phyloP scores from a whole-genome alignment of 768 basidiomycete genomes.

The Trametes cingulata region DNA sequence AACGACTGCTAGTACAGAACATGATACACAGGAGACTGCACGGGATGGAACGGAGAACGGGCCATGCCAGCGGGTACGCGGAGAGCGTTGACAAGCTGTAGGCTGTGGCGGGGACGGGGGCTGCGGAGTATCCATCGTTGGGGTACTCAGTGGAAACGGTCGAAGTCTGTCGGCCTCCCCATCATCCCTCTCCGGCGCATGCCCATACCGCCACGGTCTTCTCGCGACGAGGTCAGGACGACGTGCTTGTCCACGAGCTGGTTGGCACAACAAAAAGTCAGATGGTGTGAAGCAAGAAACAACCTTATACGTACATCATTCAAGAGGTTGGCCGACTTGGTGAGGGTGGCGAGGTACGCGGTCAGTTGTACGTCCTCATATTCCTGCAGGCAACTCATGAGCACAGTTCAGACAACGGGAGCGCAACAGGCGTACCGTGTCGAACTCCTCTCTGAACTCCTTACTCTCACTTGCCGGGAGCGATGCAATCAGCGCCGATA shows the following conservation, averaged over 20 bases:
- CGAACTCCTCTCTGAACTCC: slow-evolving; percentile 85
- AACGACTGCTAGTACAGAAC: slow-evolving; percentile 18
- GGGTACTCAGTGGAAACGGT: slow-evolving; percentile 46
- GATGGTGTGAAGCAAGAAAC: slow-evolving; percentile 17
- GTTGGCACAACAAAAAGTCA: not conserved
- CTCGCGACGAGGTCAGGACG: slow-evolving; percentile 57
- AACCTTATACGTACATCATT: slow-evolving; percentile 95
- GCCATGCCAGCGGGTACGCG: not conserved
- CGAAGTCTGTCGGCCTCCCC: slow-evolving; percentile 51
- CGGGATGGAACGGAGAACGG: not conserved
- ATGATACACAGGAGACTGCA: slow-evolving; percentile 3
- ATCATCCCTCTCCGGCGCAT: slow-evolving; percentile 49
- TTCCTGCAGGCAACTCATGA: slow-evolving; percentile 57
- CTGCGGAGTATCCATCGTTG: too few species aligned
- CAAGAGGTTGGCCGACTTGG: slow-evolving; percentile 82
- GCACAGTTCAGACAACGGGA: not conserved
- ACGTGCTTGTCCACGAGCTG: slow-evolving; percentile 79
- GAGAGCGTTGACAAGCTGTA: not conserved
- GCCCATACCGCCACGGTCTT: slow-evolving; percentile 52
- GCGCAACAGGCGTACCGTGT: slow-evolving; percentile 55
- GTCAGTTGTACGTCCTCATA: slow-evolving; percentile 95
- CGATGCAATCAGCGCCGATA: slow-evolving; percentile 84
- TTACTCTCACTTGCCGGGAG: slow-evolving; percentile 85
- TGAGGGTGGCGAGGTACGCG: slow-evolving; percentile 82
- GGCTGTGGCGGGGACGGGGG: not conserved